Conservation (phyloP, 1,284 basidiomycete genomes). For the Pyrrhoderma lamaoense region DNA sequence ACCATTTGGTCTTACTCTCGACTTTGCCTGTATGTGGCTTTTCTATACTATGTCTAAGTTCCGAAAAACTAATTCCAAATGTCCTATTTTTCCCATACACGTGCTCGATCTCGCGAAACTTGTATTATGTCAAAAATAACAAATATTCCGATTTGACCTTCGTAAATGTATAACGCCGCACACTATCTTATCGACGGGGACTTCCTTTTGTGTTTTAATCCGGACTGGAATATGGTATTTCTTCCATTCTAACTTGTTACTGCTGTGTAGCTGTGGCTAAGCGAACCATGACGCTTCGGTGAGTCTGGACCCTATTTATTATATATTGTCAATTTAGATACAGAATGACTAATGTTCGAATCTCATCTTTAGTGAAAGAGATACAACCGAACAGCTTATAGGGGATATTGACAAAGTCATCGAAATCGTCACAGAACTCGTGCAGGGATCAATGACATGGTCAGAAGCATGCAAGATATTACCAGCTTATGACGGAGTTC, state of each 20-base stretch:
- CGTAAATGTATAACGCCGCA: too few species aligned
- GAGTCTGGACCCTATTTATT: constrained; percentile 26
- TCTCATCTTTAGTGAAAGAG: constrained; percentile 66
- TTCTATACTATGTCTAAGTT: constrained; percentile 3
- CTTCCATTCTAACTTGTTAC: not conserved
- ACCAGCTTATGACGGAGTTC: constrained; percentile 83
- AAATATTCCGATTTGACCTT: too few species aligned
- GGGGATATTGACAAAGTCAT: constrained; percentile 91
- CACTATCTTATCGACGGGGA: too few species aligned
- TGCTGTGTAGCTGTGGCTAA: constrained; percentile 64
- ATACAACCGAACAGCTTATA: constrained; percentile 90
- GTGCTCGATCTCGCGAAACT: too few species aligned
- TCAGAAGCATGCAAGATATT: constrained; percentile 65
- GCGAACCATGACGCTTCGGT: constrained; percentile 84
- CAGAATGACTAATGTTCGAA: not conserved
- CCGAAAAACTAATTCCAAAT: not conserved
- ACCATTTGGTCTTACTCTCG: constrained; percentile 92
- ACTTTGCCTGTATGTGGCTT: constrained; percentile 84
- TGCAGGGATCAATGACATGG: constrained; percentile 74
- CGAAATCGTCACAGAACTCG: constrained; percentile 68
- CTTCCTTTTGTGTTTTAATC: too few species aligned
- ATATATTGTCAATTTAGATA: not conserved
- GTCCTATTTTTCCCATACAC: not conserved
- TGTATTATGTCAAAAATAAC: too few species aligned
- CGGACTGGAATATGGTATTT: too few species aligned